Percentiles rank a stretch among this genome's conserved stretches.
Conservation (phyloP, 257 asterid genomes). For the Knoxia roxburghii region DNA sequence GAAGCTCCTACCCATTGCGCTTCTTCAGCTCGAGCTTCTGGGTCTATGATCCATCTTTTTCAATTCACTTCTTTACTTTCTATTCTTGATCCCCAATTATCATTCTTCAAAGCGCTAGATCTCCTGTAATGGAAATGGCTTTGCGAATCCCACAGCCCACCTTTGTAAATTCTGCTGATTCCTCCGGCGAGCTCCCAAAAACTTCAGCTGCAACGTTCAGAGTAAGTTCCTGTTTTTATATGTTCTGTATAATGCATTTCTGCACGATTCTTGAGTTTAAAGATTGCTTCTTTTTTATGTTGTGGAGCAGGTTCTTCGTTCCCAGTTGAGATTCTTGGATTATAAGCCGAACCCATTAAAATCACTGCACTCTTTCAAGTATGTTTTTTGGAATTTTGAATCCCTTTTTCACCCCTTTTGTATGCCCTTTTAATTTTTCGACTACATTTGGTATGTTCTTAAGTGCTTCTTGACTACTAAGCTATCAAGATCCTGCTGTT, state of each 20-base stretch:
- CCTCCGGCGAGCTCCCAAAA: conserved; percentile 13
- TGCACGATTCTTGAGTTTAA: not conserved
- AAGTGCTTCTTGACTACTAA: not conserved
- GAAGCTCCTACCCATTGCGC: no score
- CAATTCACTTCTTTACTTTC: not conserved
- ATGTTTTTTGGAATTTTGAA: conserved; percentile 21
- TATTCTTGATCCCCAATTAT: not conserved
- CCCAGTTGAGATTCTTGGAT: conserved; percentile 31
- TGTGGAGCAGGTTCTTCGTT: conserved; percentile 31
- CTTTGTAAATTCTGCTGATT: not conserved
- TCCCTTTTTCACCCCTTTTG: conserved; percentile 1
- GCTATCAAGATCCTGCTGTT: not conserved
- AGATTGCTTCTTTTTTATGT: conserved; percentile 14
- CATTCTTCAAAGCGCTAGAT: conserved; percentile 1
- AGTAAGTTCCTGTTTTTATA: not conserved
- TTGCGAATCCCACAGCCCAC: conserved; percentile 16
- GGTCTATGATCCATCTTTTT: not conserved
- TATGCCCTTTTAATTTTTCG: not conserved
- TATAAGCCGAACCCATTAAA: conserved; percentile 40
- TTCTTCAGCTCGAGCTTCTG: not conserved
- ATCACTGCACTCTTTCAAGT: conserved; percentile 37
- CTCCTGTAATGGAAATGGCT: conserved; percentile 28
- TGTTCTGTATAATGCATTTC: not conserved
- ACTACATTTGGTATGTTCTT: not conserved
- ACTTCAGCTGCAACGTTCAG: conserved; percentile 6